Conservation (phyloP, 1,284 basidiomycete genomes). For the Sutorius eximius region DNA sequence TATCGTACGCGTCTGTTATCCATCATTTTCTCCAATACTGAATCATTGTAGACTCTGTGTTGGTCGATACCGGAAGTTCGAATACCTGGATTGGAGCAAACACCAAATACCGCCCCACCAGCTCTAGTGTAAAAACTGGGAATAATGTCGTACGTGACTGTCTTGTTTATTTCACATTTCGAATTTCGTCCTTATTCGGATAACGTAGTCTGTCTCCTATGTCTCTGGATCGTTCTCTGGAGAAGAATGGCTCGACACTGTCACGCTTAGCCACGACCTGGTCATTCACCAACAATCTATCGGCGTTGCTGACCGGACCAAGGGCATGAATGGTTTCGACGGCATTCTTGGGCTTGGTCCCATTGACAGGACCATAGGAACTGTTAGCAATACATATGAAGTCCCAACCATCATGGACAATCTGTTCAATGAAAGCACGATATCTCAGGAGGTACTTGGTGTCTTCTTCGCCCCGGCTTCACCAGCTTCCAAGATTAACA, state of each 20-base stretch:
- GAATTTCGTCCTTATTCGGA: neutral
- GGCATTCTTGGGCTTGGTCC: constrained; percentile 63
- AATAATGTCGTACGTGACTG: constrained; percentile 36
- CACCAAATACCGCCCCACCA: constrained; percentile 40
- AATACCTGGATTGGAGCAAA: constrained; percentile 42
- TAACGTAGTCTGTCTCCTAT: constrained; percentile 42
- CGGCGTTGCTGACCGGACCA: constrained; percentile 47
- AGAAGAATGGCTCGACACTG: constrained; percentile 50
- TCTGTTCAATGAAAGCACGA: constrained; percentile 41
- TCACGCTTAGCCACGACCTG: constrained; percentile 44
- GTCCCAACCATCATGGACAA: constrained; percentile 49
- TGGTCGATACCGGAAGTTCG: constrained; percentile 37
- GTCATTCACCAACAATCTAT: constrained; percentile 52
- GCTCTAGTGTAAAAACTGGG: constrained; percentile 45
- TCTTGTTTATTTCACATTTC: neutral
- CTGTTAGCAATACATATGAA: constrained; percentile 20
- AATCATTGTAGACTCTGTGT: constrained; percentile 19
- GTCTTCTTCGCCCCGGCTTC: constrained; percentile 50
- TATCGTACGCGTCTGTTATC: constrained; percentile 37
- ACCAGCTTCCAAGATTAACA: constrained; percentile 36
- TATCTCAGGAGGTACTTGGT: constrained; percentile 45
- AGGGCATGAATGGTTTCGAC: constrained; percentile 48
- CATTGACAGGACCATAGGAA: constrained; percentile 47
- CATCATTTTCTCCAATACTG: neutral
- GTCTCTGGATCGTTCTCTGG: constrained; percentile 55